Base-by-base conservation (phyloP, 1,284 basidiomycete genomes). In the Fomes fomentarius region DNA sequence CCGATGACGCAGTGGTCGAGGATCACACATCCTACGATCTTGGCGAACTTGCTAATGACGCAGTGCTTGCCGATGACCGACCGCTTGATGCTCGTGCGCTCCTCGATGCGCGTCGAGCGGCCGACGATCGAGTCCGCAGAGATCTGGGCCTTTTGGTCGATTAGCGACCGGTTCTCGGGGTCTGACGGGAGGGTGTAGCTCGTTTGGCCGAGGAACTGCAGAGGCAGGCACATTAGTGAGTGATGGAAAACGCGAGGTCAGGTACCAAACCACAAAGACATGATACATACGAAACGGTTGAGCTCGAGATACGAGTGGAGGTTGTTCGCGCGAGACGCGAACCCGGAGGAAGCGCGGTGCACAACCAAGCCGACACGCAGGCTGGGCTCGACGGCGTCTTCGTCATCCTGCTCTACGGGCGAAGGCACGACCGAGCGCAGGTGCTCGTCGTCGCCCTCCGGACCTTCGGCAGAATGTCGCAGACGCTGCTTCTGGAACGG, bases 31-130 rank as follows among this genome's bases (percentile, higher is more conserved):
- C 92, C 91, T 1, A 80, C 81, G 51, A 98, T 84, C 71, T 89
- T 94, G 26, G 83, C 89, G 74, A 89, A 89, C 68, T 87, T 93
- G 11, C 94, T 95, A 56, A 98, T 92, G 21, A 85, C 74, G 64
- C 94, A 96, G 66, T 96, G 93, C 56, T 88, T 83, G 5, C 96
- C 96, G 22, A 98, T 83, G 21, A 96, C 82, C 8, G 89, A 91
- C 61, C 89, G 89, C 71, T 97, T 98, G 71, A 99, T 87, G 30
- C 78, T 88, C 17, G 91, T 85, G 40, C 87, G 85, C 67, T 98
- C 96, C 6, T 87, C 89, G 6, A 99, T 79, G 47, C 85, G 84
- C 10, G 91, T 91, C 3, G 88, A 92, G 43, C 86, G 84, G 7
- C 91, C 93, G 12, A 98, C 77, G 54, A 94, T 81, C 11, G 88